Evolutionary conservation across 306 rosid species (phyloP).

Genomic region (Heteromeles arbutifolia): DNA sequence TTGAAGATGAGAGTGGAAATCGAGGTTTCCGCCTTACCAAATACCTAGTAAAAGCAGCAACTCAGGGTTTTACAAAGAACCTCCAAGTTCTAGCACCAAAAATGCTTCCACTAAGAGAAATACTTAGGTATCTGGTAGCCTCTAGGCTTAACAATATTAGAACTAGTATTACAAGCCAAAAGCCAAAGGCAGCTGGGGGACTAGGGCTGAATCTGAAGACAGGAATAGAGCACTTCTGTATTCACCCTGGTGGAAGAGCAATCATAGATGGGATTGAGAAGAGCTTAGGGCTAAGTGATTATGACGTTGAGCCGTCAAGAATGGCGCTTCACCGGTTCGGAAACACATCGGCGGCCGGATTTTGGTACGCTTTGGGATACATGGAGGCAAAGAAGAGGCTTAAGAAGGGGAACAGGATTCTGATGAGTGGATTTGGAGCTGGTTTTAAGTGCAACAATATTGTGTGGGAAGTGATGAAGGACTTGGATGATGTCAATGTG

Average conservation of each 20-base stretch:
- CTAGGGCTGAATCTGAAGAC: slow-evolving; percentile 52
- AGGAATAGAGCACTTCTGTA: slow-evolving; percentile 66
- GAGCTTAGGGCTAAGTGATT: slow-evolving; percentile 48
- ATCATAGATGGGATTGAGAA: slow-evolving; percentile 71
- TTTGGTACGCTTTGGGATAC: slow-evolving; percentile 83
- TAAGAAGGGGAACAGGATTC: slow-evolving; percentile 54
- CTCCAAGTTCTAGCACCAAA: slow-evolving; percentile 44
- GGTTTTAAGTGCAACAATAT: slow-evolving; percentile 88
- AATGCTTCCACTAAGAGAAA: slow-evolving; percentile 56
- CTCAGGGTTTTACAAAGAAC: slow-evolving; percentile 48
- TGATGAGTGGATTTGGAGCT: slow-evolving; percentile 90
- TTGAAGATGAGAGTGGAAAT: slow-evolving; percentile 57
- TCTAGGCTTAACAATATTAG: not conserved
- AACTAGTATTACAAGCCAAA: not conserved
- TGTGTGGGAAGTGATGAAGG: slow-evolving; percentile 75
- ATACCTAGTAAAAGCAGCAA: slow-evolving; percentile 56
- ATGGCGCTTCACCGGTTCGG: slow-evolving; percentile 87
- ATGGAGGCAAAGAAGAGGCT: slow-evolving; percentile 95
- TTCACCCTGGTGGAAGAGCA: slow-evolving; percentile 76
- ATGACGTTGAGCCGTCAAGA: slow-evolving; percentile 74
- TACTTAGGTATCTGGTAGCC: slow-evolving; percentile 25
- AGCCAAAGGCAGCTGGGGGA: not conserved
- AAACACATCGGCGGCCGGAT: slow-evolving; percentile 76
- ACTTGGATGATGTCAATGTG: slow-evolving; percentile 51
- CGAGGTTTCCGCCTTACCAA: slow-evolving; percentile 67